Conservation (phyloP, 2,329 filamentous ascomycete species). For the Botrytis fragariae region DNA sequence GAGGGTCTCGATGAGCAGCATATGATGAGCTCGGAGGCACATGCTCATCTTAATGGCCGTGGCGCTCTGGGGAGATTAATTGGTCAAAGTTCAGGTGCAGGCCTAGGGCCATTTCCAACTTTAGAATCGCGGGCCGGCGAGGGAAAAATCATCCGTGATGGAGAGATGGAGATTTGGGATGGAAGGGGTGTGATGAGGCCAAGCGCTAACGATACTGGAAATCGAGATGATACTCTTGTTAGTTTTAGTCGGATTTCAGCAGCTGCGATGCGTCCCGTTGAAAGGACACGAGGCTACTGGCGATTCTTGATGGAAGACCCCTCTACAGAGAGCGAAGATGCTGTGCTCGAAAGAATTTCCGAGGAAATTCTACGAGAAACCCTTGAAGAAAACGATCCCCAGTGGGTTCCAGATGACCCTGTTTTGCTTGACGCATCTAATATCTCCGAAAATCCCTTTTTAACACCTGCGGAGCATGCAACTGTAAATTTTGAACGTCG, state of each 20-base stretch:
- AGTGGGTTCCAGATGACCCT: neutral
- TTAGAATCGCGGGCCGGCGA: conserved; percentile 56
- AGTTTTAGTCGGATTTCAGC: conserved; percentile 21
- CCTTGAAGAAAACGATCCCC: neutral
- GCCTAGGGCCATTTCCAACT: conserved; percentile 51
- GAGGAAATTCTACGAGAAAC: neutral
- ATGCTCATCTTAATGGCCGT: conserved; percentile 71
- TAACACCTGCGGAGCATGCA: neutral
- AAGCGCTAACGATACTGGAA: conserved; percentile 58
- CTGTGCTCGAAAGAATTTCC: conserved; percentile 24
- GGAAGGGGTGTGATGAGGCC: conserved; percentile 58
- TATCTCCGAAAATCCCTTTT: neutral
- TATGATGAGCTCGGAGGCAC: conserved; percentile 70
- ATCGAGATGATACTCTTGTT: conserved; percentile 59
- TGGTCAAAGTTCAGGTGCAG: conserved; percentile 47
- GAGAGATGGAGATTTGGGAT: conserved; percentile 62
- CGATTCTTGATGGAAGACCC: conserved; percentile 35
- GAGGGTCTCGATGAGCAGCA: conserved; percentile 75
- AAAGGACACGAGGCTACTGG: conserved; percentile 30
- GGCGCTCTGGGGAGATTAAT: conserved; percentile 62
- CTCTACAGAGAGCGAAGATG: conserved; percentile 27
- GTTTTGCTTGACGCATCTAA: neutral
- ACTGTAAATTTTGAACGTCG: conserved; percentile 26
- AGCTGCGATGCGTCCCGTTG: neutral
- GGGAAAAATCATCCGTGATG: conserved; percentile 65